Evolutionary conservation across 192 early-diverging fungal genomes (phyloP).

Genomic region (Polychytrium aggregatum): DNA sequence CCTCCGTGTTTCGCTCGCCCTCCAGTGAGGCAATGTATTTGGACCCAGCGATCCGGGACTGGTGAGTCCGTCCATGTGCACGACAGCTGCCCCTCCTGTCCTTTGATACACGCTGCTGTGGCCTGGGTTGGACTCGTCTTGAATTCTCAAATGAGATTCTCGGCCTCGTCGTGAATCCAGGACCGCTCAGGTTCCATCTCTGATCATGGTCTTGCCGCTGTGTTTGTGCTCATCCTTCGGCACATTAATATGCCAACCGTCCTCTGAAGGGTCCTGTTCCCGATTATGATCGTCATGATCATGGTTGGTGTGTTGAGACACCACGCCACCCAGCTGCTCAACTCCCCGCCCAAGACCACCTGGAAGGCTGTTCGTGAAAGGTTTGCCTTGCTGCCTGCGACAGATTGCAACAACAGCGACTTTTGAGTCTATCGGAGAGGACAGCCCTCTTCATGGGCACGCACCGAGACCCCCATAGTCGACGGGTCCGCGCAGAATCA

Average conservation of each 20-base stretch:
- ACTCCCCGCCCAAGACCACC: conserved; percentile 66
- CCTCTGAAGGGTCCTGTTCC: conserved; percentile 88
- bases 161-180: too few relatives aligned
- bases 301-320: conserved; percentile 91
- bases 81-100: too few relatives aligned
- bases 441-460: neutral
- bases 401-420: neutral
- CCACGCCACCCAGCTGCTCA: conserved; percentile 82
- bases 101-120: too few relatives aligned
- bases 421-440: neutral
- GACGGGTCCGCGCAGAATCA: neutral
- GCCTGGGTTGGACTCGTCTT: too few relatives aligned
- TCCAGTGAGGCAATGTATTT: conserved; percentile 30
- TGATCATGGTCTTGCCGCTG: neutral
- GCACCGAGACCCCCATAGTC: neutral
- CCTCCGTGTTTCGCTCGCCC: too few relatives aligned
- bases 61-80: too few relatives aligned
- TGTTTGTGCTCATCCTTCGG: neutral
- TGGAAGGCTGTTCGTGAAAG: conserved; percentile 73
- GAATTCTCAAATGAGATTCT: too few relatives aligned
- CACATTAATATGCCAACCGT: neutral
- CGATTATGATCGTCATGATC: conserved; percentile 96
- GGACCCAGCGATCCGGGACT: conserved; percentile 36
- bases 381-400: conserved; percentile 18
- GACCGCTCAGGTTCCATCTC: too few relatives aligned